Evolutionary conservation across 495 filamentous ascomycete species (phyloP).

Genomic region (Aspergillus coremiiformis): DNA sequence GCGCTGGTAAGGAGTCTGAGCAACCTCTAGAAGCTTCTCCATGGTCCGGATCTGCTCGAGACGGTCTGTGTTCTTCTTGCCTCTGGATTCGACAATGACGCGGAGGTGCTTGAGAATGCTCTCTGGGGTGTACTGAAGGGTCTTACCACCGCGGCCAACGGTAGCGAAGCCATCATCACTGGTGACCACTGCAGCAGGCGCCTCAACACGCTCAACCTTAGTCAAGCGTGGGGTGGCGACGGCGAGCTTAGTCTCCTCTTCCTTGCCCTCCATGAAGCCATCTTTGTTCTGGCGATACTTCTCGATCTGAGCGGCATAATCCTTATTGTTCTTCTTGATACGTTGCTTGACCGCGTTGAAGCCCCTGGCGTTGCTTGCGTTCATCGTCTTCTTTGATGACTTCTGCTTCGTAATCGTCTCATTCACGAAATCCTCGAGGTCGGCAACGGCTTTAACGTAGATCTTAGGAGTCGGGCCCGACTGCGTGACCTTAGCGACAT

Average conservation of each 20-base stretch:
- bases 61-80: constrained; percentile 97
- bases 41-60: constrained; percentile 90
- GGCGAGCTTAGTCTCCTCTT: constrained; percentile 53
- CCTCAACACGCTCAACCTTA: constrained; percentile 40
- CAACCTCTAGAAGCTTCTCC: constrained; percentile 90
- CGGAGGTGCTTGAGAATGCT: constrained; percentile 96
- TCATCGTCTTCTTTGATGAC: constrained; percentile 96
- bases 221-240: constrained; percentile 28
- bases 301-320: constrained; percentile 80
- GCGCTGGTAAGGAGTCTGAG: constrained; percentile 83
- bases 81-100: constrained; percentile 86
- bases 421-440: constrained; percentile 92
- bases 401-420: constrained; percentile 93
- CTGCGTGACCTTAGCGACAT: constrained; percentile 70
- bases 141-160: constrained; percentile 79
- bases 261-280: constrained; percentile 78
- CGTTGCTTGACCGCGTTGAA: constrained; percentile 94
- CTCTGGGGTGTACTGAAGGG: constrained; percentile 85
- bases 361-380: constrained; percentile 85
- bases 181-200: constrained; percentile 43
- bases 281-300: constrained; percentile 78
- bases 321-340: constrained; percentile 97
- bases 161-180: constrained; percentile 81
- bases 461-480: constrained; percentile 72
- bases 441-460: constrained; percentile 87